Evolutionary conservation across 2,329 filamentous ascomycete genomes (phyloP), one percentile per base, ranked within the genome.

Genomic region (Aspergillus flavus): DNA sequence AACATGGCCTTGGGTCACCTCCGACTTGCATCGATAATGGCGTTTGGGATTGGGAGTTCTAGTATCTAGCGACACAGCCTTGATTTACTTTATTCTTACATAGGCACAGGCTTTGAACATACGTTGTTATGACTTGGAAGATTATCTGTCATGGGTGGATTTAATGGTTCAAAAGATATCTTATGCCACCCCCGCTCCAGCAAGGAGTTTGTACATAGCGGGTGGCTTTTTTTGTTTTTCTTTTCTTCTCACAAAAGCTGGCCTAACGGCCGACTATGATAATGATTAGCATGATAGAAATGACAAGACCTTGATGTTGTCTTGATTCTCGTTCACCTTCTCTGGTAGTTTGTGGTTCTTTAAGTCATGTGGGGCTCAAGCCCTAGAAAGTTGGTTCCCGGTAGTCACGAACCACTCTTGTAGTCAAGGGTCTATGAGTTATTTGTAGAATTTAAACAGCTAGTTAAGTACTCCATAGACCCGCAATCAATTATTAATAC

Each of bases 201-300:
- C 28, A 26, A 62, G 62, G 43, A 62, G 46, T 45, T 59, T 70
- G 66, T 70, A 70, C 56, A 70, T 66, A 67, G 58, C 43, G 61
- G 64, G 58, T 65, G 58, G 52, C 55, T 52, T 30, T 32, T 48
- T 6, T 28, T 23, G 11, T 23, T 16, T 48, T 28, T 48, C 3
- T 7, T 48, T 45, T 48, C 39, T n/a, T 39, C 36, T 14, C 12
- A 46, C 39, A 28, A 36, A 61, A 21, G n/a, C 61, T 53, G 46
- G 55, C 50, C 43, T n/a, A 57, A 57, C 23, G 52, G 55, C 58
- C 53, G 19, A 64, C 34, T 64, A 66, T 58, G 54, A 52, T 68
- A 68, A 69, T 66, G 63, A 68, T 52, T 63, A 66, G 62, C 59
- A 67, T 69, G 61, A 70, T 68, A 66, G 53, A 69, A 63, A 67